Conservation (phyloP, 139 green algal species). For the Mychonastes homosphaera region DNA sequence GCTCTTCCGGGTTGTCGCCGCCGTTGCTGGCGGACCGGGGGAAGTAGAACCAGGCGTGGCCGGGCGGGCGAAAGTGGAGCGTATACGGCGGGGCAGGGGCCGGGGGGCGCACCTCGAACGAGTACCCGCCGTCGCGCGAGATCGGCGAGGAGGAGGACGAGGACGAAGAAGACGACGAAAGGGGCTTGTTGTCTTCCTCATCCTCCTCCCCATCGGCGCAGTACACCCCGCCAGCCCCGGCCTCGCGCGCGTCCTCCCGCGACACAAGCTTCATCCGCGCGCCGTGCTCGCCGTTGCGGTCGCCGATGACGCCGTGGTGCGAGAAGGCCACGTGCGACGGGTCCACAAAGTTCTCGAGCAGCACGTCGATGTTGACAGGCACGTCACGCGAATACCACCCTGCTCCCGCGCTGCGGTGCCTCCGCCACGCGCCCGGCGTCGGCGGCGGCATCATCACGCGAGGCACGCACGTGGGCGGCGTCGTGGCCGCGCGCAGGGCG, state of each 20-base stretch:
- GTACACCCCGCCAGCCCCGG: background rate
- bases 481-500: too few relatives aligned
- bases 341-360: constrained; percentile 62
- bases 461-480: too few relatives aligned
- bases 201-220: too few relatives aligned
- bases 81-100: background rate
- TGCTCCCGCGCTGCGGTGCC: too few relatives aligned
- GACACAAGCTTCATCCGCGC: background rate
- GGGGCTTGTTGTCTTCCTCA: background rate
- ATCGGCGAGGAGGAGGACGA: background rate
- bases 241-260: background rate
- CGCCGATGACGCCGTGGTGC: constrained; percentile 41
- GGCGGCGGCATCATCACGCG: too few relatives aligned
- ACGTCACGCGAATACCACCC: too few relatives aligned
- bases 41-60: background rate
- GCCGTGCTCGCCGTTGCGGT: background rate
- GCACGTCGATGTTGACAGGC: constrained; percentile 26
- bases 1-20: background rate
- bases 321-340: constrained; percentile 55
- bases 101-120: background rate
- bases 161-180: background rate
- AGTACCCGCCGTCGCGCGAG: background rate
- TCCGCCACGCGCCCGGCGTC: too few relatives aligned
- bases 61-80: background rate
- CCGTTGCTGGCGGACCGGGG: background rate